Evolutionary conservation across 2,329 filamentous ascomycete species (phyloP).

Genomic region (Arthrobotrys entomopaga): DNA sequence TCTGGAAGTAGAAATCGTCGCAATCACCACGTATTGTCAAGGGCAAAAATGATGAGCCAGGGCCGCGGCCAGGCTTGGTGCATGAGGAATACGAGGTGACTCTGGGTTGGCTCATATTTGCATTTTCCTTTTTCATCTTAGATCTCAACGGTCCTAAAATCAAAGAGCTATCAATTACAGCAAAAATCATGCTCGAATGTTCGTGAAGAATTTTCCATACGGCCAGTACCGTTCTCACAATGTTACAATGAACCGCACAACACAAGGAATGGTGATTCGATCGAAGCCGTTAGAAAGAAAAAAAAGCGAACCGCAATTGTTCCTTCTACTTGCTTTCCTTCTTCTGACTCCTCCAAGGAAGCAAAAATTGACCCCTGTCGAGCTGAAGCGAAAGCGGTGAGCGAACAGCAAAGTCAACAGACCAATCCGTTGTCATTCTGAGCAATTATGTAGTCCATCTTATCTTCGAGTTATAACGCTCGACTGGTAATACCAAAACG

Average conservation of each 20-base stretch:
- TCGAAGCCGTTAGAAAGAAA: background rate
- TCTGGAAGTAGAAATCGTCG: conserved; percentile 24
- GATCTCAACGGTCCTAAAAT: conserved; percentile 2
- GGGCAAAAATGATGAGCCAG: background rate
- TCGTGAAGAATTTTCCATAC: background rate
- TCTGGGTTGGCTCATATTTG: conserved; percentile 17
- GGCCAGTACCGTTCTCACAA: conserved; percentile 1
- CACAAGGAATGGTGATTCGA: conserved; percentile 11
- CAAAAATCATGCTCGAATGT: conserved; percentile 3
- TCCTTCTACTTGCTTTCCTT: conserved; percentile 11
- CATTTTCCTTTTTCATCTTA: conserved; percentile 39
- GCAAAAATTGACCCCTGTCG: conserved; percentile 21
- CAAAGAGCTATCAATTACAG: background rate
- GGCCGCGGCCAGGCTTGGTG: conserved; percentile 7
- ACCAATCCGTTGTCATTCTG: conserved; percentile 26
- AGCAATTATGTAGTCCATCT: conserved; percentile 1
- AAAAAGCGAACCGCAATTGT: background rate
- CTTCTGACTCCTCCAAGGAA: conserved; percentile 23
- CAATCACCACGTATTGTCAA: conserved; percentile 7
- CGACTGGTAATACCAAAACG: conserved; percentile 2
- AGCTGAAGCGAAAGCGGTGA: conserved; percentile 45
- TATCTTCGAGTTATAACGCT: background rate
- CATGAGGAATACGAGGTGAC: conserved; percentile 34
- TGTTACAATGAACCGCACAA: background rate
- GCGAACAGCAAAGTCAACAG: conserved; percentile 44